Conservation (phyloP, 352 stramenopile species). For the Aphanomyces invadans region DNA sequence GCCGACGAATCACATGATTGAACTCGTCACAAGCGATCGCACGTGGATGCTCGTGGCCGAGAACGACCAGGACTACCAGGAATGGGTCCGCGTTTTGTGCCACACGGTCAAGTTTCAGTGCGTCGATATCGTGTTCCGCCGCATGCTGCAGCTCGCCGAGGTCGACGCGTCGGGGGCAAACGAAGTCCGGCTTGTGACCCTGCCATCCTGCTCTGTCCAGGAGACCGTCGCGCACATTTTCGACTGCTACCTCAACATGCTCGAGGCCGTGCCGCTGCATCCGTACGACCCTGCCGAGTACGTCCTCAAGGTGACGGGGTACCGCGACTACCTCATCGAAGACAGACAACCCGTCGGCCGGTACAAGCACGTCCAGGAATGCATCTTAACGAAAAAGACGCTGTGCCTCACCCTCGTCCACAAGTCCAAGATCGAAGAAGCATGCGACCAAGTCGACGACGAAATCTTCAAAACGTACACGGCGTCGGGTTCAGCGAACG, state of each 20-base stretch:
- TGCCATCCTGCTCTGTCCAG: constrained; percentile 64
- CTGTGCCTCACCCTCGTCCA: constrained; percentile 77
- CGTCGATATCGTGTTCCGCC: constrained; percentile 67
- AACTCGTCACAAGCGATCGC: constrained; percentile 63
- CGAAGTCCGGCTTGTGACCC: constrained; percentile 78
- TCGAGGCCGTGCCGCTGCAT: constrained; percentile 62
- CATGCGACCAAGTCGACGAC: constrained; percentile 7
- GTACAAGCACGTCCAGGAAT: constrained; percentile 82
- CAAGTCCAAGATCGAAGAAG: constrained; percentile 78
- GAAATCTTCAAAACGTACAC: constrained; percentile 7
- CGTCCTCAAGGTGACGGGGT: constrained; percentile 74
- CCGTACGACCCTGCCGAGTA: constrained; percentile 75
- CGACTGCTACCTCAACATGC: constrained; percentile 74
- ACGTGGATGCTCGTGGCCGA: constrained; percentile 73
- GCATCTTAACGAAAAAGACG: constrained; percentile 78
- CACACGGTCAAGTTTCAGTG: constrained; percentile 71
- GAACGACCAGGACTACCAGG: constrained; percentile 61
- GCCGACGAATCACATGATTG: constrained; percentile 54
- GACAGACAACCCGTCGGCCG: constrained; percentile 67
- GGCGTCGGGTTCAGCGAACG: background rate
- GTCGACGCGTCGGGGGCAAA: constrained; percentile 73
- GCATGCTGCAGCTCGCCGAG: constrained; percentile 78
- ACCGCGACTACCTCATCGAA: constrained; percentile 81
- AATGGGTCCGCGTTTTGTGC: constrained; percentile 73
- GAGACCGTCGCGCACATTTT: constrained; percentile 85